Evolutionary conservation across 2,329 filamentous ascomycete genomes (phyloP).

Genomic region (Whalleya microplaca): DNA sequence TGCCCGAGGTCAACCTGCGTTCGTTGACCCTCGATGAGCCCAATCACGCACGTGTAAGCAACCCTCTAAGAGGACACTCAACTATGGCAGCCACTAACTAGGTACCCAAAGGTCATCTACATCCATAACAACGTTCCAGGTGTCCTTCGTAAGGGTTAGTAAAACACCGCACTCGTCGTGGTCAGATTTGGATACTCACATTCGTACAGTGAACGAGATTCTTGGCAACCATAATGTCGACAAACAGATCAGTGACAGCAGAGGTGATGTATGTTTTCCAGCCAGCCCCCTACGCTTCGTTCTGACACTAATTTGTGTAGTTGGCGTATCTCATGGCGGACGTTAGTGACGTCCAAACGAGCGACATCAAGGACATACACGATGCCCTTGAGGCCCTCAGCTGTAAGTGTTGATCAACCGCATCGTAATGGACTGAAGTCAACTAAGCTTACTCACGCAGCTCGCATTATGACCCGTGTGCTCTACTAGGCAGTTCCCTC

Average conservation of each 20-base stretch:
- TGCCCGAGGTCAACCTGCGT: conserved; percentile 92
- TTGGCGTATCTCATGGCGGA: conserved; percentile 98
- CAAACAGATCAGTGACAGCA: conserved; percentile 97
- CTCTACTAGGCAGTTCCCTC: conserved; percentile 38
- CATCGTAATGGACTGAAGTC: background rate
- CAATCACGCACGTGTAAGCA: conserved; percentile 77
- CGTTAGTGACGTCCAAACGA: conserved; percentile 81
- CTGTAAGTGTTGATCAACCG: conserved; percentile 58
- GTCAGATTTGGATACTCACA: conserved; percentile 18
- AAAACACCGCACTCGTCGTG: conserved; percentile 25
- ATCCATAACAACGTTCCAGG: conserved; percentile 97
- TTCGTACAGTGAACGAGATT: conserved; percentile 79
- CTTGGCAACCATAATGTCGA: conserved; percentile 96
- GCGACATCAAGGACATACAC: conserved; percentile 84
- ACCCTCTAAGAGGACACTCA: background rate
- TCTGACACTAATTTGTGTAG: conserved; percentile 39
- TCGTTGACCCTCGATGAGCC: conserved; percentile 89
- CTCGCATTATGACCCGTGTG: conserved; percentile 44
- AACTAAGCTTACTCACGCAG: conserved; percentile 28
- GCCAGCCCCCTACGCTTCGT: background rate
- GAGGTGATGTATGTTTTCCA: conserved; percentile 71
- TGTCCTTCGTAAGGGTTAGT: conserved; percentile 77
- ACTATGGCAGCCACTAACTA: conserved; percentile 26
- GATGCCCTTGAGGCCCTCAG: conserved; percentile 79
- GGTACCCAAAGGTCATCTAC: conserved; percentile 75